Conservation (phyloP, 148 eudicot species). For the Spergularia bocconei region DNA sequence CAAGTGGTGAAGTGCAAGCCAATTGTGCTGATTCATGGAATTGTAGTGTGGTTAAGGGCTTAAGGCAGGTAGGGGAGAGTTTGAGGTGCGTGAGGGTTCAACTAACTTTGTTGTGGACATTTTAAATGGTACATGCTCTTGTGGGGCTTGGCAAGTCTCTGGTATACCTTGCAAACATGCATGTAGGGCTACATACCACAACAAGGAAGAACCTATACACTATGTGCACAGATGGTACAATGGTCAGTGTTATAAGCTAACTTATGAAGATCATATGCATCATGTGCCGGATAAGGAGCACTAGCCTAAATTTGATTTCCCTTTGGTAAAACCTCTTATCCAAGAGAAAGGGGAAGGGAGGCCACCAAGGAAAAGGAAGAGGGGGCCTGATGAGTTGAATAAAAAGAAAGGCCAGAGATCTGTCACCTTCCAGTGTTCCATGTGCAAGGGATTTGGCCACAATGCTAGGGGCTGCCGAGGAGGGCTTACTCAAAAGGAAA, state of each 20-base stretch:
- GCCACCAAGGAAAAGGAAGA: background rate
- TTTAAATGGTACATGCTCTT: background rate
- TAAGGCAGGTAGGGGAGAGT: background rate
- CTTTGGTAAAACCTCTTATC: background rate
- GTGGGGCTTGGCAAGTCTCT: background rate
- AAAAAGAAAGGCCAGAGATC: background rate
- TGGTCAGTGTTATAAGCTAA: constrained; percentile 1
- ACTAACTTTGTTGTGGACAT: background rate
- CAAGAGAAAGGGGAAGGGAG: background rate
- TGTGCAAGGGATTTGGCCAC: background rate
- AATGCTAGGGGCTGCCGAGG: background rate
- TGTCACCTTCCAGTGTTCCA: background rate
- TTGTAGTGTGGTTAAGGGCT: background rate
- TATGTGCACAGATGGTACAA: background rate
- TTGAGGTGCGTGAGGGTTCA: background rate
- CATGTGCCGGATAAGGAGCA: background rate
- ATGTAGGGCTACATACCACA: background rate
- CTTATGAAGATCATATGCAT: background rate
- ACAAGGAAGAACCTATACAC: background rate
- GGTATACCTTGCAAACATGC: background rate
- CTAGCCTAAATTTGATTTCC: background rate
- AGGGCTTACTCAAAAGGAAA: background rate
- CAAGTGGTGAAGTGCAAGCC: background rate
- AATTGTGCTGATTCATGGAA: background rate
- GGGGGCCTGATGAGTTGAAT: background rate